A percentile compares a stretch with the other conserved stretches of the same genome.
Evolutionary conservation across 2,329 filamentous ascomycete species (phyloP).

Genomic region (Xylariaceae sp.): DNA sequence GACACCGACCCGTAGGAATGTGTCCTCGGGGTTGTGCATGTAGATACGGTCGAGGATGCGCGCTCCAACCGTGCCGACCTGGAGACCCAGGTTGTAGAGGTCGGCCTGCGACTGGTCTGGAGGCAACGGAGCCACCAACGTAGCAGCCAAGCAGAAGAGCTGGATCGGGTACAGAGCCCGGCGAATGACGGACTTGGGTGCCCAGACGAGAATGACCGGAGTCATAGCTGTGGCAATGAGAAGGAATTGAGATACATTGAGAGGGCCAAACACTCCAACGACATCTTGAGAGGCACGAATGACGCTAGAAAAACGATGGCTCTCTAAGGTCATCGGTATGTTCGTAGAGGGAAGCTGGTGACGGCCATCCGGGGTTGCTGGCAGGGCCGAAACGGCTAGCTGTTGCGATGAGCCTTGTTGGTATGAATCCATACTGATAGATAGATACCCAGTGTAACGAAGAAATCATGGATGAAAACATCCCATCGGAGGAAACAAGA

Average conservation of each 20-base stretch:
- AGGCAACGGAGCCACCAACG: neutral
- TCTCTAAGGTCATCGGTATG: neutral
- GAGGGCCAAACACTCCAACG: neutral
- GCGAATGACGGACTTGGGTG: neutral
- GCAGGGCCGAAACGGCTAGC: neutral
- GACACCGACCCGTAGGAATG: neutral
- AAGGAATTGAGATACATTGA: neutral
- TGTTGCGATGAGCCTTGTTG: neutral
- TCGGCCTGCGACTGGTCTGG: neutral
- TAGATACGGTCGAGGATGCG: neutral
- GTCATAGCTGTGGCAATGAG: slow-evolving; percentile 1
- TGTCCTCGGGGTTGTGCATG: neutral
- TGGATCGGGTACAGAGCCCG: neutral
- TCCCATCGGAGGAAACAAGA: neutral
- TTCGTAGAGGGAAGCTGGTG: neutral
- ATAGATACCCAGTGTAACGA: neutral
- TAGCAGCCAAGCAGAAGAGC: slow-evolving; percentile 1
- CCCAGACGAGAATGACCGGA: neutral
- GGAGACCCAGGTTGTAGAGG: neutral
- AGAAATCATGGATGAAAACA: neutral
- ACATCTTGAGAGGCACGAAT: slow-evolving; percentile 1
- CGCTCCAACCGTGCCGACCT: neutral
- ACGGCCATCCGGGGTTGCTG: neutral
- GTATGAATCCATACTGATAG: neutral
- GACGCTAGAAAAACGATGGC: neutral